Evolutionary conservation across 768 basidiomycete species (phyloP).

Genomic region (Lactarius evosmus): DNA sequence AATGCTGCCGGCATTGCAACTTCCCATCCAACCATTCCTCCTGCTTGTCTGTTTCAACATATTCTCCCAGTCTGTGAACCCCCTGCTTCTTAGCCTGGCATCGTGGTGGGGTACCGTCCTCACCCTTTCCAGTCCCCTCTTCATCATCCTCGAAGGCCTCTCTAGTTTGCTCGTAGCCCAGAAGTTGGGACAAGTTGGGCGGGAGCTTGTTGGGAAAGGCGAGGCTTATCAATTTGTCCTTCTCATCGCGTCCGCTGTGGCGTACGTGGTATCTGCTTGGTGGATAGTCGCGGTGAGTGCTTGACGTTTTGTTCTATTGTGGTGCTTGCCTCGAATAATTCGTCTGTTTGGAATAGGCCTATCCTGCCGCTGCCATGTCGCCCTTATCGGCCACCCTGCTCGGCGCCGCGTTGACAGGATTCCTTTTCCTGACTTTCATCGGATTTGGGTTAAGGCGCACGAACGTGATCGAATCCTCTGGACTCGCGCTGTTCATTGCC

Average conservation of each 20-base stretch:
- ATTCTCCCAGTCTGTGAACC: slow-evolving; percentile 63
- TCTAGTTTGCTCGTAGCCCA: slow-evolving; percentile 82
- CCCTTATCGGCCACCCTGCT: slow-evolving; percentile 87
- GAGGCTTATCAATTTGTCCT: slow-evolving; percentile 76
- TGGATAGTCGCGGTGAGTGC: slow-evolving; percentile 77
- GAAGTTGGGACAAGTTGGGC: slow-evolving; percentile 74
- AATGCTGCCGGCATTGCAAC: slow-evolving; percentile 71
- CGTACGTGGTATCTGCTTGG: slow-evolving; percentile 80
- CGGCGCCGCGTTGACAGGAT: slow-evolving; percentile 82
- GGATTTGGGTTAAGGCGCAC: slow-evolving; percentile 86
- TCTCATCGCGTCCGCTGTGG: slow-evolving; percentile 70
- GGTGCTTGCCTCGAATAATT: not conserved
- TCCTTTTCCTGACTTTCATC: slow-evolving; percentile 87
- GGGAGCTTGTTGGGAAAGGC: slow-evolving; percentile 64
- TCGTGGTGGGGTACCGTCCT: slow-evolving; percentile 72
- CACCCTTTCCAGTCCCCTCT: slow-evolving; percentile 68
- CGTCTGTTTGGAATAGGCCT: slow-evolving; percentile 48
- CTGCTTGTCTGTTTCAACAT: slow-evolving; percentile 85
- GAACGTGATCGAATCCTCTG: slow-evolving; percentile 89
- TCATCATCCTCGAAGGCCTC: slow-evolving; percentile 79
- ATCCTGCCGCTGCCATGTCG: slow-evolving; percentile 77
- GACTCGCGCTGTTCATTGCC: slow-evolving; percentile 83
- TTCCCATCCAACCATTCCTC: slow-evolving; percentile 84
- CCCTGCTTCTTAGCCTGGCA: slow-evolving; percentile 53
- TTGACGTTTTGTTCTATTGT: not conserved